Evolutionary conservation across 768 basidiomycete genomes (phyloP), one percentile per base, ranked within the genome.

Genomic region (Pisolithus marmoratus): DNA sequence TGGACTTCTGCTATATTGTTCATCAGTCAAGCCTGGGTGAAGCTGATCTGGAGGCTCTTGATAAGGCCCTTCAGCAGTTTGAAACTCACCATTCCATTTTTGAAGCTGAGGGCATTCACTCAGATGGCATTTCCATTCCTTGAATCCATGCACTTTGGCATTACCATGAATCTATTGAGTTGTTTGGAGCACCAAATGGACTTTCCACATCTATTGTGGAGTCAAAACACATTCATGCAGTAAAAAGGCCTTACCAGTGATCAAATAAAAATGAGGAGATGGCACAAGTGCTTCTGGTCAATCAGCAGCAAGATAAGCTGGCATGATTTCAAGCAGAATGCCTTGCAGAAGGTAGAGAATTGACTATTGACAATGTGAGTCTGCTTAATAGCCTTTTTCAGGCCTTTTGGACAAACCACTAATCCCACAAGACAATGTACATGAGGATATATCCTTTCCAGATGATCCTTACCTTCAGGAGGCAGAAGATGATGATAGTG

Each of bases 1-100:
- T 68, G n/a, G 65, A 70, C 14, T 68, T 63, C 54, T 64, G 61
- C 43, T 70, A 67, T 50, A 55, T 68, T 22, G 37, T 50, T n/a
- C 27, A 15, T 9, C 48, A n/a, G 23, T 48, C 36, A 48, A 38
- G 34, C 36, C 34, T 49, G 9, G 17, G 26, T 26, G 24, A 23
- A 14, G 43, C 43, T 24, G 24, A 23, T 26, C 22, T 44, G 43
- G 36, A 29, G 43, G 34, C 41, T 9, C 27, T 54, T 15, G 48
- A 53, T 48, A 42, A 37, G n/a, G 24, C 48, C 12, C 48, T 54
- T 7, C 11, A 34, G 20, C 14, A 37, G 8, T 29, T 29, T 29
- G 29, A 29, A 29, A 29, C 29, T 29, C 29, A 29, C 29, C 29
- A 8, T 29, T 29, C 29, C 29, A 29, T 29, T 24, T 44, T 54